These are phyloP conservation scores for Hortaea werneckii DNA, from an alignment of 2,329 filamentous ascomycete genomes.

Conservation along the genomic window DNA sequence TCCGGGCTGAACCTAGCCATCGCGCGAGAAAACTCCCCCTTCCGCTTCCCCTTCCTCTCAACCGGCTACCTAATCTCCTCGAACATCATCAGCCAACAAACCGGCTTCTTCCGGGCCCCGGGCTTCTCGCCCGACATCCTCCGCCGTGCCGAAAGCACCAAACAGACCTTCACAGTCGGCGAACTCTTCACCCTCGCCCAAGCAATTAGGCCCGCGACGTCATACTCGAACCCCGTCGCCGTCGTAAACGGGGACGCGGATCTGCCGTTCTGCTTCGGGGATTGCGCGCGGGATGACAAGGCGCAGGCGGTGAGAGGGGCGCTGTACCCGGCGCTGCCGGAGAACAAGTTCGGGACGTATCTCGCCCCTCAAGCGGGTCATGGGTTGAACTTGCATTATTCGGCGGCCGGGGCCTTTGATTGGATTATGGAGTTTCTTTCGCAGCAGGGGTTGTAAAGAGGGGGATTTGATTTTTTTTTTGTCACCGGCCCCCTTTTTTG, in stretches of 20 bases:
- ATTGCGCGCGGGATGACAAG: slow-evolving; percentile 20
- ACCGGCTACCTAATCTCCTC: slow-evolving; percentile 21
- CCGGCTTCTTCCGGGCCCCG: slow-evolving; percentile 22
- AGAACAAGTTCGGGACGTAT: slow-evolving; percentile 13
- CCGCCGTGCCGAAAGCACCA: slow-evolving; percentile 17
- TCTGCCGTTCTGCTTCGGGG: slow-evolving; percentile 23
- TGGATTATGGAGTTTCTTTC: slow-evolving; percentile 19
- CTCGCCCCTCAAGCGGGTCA: slow-evolving; percentile 19
- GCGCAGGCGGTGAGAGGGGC: slow-evolving; percentile 11
- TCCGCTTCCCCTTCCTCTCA: slow-evolving; percentile 19
- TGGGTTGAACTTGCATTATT: slow-evolving; percentile 24
- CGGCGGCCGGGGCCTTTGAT: slow-evolving; percentile 18
- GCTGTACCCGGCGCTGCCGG: slow-evolving; percentile 14
- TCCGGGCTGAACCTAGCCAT: slow-evolving; percentile 20
- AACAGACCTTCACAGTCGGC: slow-evolving; percentile 22
- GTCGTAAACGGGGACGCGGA: slow-evolving; percentile 23
- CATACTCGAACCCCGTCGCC: slow-evolving; percentile 19
- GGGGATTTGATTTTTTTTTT: too few species aligned
- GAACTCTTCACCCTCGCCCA: slow-evolving; percentile 19
- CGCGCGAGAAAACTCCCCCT: slow-evolving; percentile 17
- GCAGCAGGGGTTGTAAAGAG: slow-evolving; percentile 1
- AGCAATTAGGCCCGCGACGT: slow-evolving; percentile 7
- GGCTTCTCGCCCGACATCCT: slow-evolving; percentile 21
- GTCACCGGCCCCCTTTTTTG: too few species aligned
- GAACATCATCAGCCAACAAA: slow-evolving; percentile 18